phyloP scores from a whole-genome alignment of 2,329 filamentous ascomycete genomes.

The Scleromitrula shiraiana region DNA sequence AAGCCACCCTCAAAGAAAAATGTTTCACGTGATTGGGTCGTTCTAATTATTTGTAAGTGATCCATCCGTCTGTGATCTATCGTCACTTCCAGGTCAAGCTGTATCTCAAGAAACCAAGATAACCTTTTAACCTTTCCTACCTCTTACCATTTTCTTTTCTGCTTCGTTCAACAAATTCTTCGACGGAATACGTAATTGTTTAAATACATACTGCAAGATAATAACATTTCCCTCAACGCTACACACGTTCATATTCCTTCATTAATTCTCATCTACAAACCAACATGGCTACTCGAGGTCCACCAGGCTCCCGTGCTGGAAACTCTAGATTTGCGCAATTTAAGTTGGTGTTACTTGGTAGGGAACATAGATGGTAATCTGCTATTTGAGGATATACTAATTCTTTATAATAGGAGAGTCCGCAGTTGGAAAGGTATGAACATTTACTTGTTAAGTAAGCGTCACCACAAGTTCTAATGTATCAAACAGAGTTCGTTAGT shows the following conservation, averaged over 20 bases:
- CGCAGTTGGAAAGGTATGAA: conserved; percentile 86
- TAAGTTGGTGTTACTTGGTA: conserved; percentile 95
- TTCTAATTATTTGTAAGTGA: too few relatives aligned
- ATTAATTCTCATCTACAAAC: conserved; percentile 14
- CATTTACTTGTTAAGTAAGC: neutral
- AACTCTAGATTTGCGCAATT: conserved; percentile 95
- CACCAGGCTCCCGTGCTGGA: conserved; percentile 51
- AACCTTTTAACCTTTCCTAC: conserved; percentile 1
- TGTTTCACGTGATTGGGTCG: conserved; percentile 5
- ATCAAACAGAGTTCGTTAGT: conserved; percentile 80
- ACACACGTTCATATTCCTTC: neutral
- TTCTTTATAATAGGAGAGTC: conserved; percentile 67
- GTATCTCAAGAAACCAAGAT: conserved; percentile 6
- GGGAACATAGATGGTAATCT: conserved; percentile 27
- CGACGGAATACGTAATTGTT: neutral
- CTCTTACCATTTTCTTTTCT: neutral
- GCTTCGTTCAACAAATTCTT: neutral
- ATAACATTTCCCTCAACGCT: neutral
- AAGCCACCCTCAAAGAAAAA: neutral
- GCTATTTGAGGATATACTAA: conserved; percentile 34
- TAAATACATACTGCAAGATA: neutral
- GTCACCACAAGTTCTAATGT: conserved; percentile 15
- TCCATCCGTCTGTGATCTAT: neutral
- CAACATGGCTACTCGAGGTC: conserved; percentile 78
- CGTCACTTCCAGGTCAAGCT: conserved; percentile 10